Base-by-base conservation (phyloP, 192 early-diverging fungal genomes). In the Coemansia sp. region DNA sequence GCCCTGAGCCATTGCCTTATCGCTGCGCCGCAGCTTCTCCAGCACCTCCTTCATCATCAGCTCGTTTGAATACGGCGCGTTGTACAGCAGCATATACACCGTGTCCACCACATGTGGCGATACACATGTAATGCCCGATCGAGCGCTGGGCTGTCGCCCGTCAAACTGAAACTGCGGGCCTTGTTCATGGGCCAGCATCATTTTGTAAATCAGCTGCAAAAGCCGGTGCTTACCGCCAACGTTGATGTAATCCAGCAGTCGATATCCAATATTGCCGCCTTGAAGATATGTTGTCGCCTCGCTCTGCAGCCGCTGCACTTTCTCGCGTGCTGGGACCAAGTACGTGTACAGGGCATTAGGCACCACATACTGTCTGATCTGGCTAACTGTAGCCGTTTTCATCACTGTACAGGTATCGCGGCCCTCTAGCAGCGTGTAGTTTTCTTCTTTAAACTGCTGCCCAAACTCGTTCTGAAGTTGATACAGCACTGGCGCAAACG, bases 81-180 rank as follows among this genome's bases (percentile, higher is more conserved):
- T 86, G 59, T 86, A 85, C n/a, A 88, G 58, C 28, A 89, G 57
- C 53, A 86, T 87, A 55, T 88, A 91, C 31, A 89, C 82, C n/a
- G 86, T 83, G 53, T 91, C 89, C 10, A 89, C 68, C 1, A 86
- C 82, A 55, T 85, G 80, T 16, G 89, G 89, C 20, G 89, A 87
- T 26, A 86, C 83, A 41, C 88, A 89, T 2, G 70, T 81, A 47
- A 84, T 69, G 52, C 51, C 73, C 41, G 56, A 47, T 40, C 65
- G 63, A n/a, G 55, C 69, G 33, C 62, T 60, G 23, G 75, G 58
- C 12, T 80, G 75, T 2, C 78, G 63, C 19, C 77, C 73, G 15
- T 72, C 79, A 38, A 66, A 55, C 64, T 83, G 85, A 55, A 83
- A 79, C 53, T 80, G 72, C 31, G 86, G 83, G 23, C 81, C 82